Percentiles rank a stretch among this genome's conserved stretches.
Conservation (phyloP, 106 monocot genomes). For the Acorus gramineus region DNA sequence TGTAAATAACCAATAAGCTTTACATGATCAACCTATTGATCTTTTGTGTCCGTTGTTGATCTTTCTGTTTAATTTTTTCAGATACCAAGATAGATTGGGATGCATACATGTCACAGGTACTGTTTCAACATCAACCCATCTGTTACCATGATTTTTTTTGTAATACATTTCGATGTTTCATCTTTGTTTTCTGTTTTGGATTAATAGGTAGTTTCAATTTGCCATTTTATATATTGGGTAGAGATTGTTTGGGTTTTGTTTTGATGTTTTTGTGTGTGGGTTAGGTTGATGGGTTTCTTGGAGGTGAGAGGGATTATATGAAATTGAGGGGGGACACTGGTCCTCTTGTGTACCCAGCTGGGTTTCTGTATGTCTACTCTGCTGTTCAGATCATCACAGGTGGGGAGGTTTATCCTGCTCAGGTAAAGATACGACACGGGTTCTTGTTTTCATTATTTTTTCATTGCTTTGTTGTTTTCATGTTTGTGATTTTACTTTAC, state of each 20-base stretch:
- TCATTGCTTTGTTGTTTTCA: background rate
- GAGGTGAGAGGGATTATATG: conserved; percentile 88
- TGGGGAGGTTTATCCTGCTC: conserved; percentile 73
- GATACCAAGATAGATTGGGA: conserved; percentile 99
- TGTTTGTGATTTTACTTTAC: background rate
- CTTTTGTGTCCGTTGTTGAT: background rate
- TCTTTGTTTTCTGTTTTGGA: too few relatives aligned
- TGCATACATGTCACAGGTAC: conserved; percentile 99
- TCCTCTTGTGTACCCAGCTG: conserved; percentile 91
- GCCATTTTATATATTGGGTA: too few relatives aligned
- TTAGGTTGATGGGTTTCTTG: conserved; percentile 91
- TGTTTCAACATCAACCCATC: background rate
- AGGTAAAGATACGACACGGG: conserved; percentile 27
- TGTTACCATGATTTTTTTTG: background rate
- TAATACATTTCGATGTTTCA: too few relatives aligned
- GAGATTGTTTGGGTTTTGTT: background rate
- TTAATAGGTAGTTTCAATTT: too few relatives aligned
- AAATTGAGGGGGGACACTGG: conserved; percentile 91
- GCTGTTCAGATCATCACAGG: conserved; percentile 68
- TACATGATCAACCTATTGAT: background rate
- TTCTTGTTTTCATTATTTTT: background rate
- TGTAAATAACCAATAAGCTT: conserved; percentile 34
- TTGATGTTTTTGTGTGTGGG: background rate
- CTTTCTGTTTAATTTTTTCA: conserved; percentile 2
- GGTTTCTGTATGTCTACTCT: conserved; percentile 86